Percentiles rank a stretch among this genome's conserved stretches.
These are phyloP conservation scores for Entomortierella chlamydospora DNA, from an alignment of 192 early-diverging fungal species.

Conservation along the genomic window DNA sequence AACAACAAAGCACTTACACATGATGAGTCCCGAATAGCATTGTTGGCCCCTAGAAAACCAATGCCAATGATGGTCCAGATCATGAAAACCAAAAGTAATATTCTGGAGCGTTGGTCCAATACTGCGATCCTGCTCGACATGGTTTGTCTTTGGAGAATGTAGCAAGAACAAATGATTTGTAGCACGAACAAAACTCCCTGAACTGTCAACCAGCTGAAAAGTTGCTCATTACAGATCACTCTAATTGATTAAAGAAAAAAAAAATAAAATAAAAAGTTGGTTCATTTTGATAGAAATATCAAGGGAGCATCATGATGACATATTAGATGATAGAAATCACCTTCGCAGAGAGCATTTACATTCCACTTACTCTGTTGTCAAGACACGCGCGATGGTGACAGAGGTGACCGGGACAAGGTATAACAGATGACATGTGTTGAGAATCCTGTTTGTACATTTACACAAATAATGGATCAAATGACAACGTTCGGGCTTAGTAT, in stretches of 20 bases:
- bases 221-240: conserved; percentile 47
- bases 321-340: too few species aligned
- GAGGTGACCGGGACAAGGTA: conserved; percentile 51
- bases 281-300: not conserved
- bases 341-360: not conserved
- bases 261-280: not conserved
- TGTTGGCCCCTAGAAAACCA: conserved; percentile 35
- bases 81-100: conserved; percentile 37
- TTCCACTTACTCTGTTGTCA: conserved; percentile 41
- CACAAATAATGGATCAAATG: conserved; percentile 15
- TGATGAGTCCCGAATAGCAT: conserved; percentile 7
- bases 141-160: conserved; percentile 33
- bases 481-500: conserved; percentile 8
- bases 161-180: conserved; percentile 36
- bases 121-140: conserved; percentile 28
- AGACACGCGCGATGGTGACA: conserved; percentile 31
- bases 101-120: conserved; percentile 31
- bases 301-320: too few species aligned
- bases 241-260: conserved; percentile 10
- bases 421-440: conserved; percentile 43
- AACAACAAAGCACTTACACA: conserved; percentile 22
- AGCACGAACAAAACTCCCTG: conserved; percentile 38
- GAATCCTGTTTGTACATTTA: conserved; percentile 5
- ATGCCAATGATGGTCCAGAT: conserved; percentile 53
- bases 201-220: conserved; percentile 52